Evolutionary conservation across 768 basidiomycete genomes (phyloP), one percentile per base, ranked within the genome.

Genomic region (Heimioporus sp.): DNA sequence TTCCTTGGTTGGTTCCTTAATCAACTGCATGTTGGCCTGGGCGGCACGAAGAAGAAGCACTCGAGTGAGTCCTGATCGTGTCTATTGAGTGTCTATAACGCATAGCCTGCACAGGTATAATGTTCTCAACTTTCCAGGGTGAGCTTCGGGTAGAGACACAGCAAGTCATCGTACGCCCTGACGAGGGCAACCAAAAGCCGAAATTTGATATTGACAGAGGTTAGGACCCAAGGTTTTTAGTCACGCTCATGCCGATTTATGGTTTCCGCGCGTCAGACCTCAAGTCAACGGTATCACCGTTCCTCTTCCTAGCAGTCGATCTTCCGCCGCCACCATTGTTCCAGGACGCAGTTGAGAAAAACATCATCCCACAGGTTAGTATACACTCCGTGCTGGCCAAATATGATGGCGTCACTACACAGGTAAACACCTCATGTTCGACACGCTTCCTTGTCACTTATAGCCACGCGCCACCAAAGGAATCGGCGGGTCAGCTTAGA

Each of bases 321-420:
- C 80, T 98, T 21, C 97, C 97, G 16, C 90, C 97, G 1, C 94
- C 94, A n/a, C 97, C 96, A 15, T 73, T 99, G 36, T 99, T 98
- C 72, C 96, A 98, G 72, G 95, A 98, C 65, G 73, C 90, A 5
- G 81, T 96, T 42, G 94, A 97, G 75, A 97, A 97, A 74, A 98
- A 98, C 68, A 98, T 99, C 67, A 97, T 98, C 57, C 97, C 97
- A 31, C 97, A 99, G 78, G 92, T 97, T 54, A 88, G 87, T 42
- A 85, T 99, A 51, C 84, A 93, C 52, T 85, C 86, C 11, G 86
- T 98, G 28, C 78, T 98, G 20, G 80, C 88, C 17, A 99, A 99
- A 71, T 99, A 94, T 70, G 92, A 98, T 69, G 97, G 97, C 13
- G 76, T 74, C 58, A 90, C 88, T 4, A 90, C 94, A 15, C 92